Evolutionary conservation across 108 stramenopile species (phyloP).

Genomic region (Phaeodactylum tricornutum): DNA sequence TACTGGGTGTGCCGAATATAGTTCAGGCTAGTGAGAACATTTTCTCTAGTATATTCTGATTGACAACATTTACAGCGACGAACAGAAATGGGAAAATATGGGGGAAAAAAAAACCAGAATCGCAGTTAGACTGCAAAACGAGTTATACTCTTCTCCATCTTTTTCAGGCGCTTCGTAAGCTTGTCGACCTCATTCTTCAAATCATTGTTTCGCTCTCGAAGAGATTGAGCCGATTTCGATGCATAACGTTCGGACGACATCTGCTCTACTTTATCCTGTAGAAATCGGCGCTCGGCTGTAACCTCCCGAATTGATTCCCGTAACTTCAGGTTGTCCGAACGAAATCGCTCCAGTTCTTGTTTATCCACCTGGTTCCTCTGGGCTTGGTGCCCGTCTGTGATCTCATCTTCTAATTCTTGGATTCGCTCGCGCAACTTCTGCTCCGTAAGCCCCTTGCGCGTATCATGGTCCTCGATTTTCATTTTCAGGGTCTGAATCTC

Average conservation of each 20-base stretch:
- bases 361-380: not conserved
- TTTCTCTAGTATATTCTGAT: too few species aligned
- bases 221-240: conserved; percentile 23
- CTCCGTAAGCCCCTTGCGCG: conserved; percentile 9
- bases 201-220: conserved; percentile 29
- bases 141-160: conserved; percentile 14
- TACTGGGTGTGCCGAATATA: too few species aligned
- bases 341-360: conserved; percentile 5
- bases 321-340: conserved; percentile 26
- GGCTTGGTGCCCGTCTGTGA: not conserved
- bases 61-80: too few species aligned
- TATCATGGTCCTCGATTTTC: conserved; percentile 18
- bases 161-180: conserved; percentile 23
- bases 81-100: too few species aligned
- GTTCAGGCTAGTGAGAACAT: too few species aligned
- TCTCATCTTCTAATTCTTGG: conserved; percentile 11
- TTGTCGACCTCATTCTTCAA: conserved; percentile 36
- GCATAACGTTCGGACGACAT: conserved; percentile 15
- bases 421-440: conserved; percentile 1
- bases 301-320: conserved; percentile 21
- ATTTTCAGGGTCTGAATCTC: conserved; percentile 24
- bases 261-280: conserved; percentile 20
- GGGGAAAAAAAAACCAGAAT: too few species aligned
- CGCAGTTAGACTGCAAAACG: conserved; percentile 16
- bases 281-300: conserved; percentile 14